phyloP scores from a whole-genome alignment of 2,329 filamentous ascomycete genomes.

The Botrytis fragariae region DNA sequence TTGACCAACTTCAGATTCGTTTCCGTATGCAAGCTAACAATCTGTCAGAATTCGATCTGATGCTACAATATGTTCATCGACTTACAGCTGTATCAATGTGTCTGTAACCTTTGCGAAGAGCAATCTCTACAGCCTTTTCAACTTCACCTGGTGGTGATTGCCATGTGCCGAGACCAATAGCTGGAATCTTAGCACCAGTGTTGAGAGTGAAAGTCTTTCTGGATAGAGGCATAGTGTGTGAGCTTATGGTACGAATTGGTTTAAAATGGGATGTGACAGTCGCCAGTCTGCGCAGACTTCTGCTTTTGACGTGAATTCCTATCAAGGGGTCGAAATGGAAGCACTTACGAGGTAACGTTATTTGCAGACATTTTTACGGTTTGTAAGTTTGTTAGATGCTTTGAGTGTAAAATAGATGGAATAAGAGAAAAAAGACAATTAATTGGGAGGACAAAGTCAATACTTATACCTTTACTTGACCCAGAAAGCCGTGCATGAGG shows the following conservation, averaged over 20 bases:
- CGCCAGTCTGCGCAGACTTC: constrained; percentile 20
- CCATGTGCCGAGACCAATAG: constrained; percentile 76
- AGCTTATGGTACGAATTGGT: constrained; percentile 22
- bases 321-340: not conserved
- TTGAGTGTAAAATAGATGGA: not conserved
- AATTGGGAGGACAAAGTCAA: not conserved
- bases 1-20: constrained; percentile 66
- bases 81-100: constrained; percentile 62
- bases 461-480: constrained; percentile 17
- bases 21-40: constrained; percentile 65
- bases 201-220: constrained; percentile 65
- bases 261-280: constrained; percentile 16
- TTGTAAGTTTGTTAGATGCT: not conserved
- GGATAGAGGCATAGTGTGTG: constrained; percentile 23
- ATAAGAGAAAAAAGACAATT: not conserved
- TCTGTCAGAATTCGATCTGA: constrained; percentile 5
- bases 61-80: constrained; percentile 24
- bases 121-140: constrained; percentile 66
- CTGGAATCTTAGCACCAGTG: constrained; percentile 74
- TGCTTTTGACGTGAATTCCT: constrained; percentile 25
- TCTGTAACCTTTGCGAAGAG: constrained; percentile 66
- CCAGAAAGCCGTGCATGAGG: not conserved
- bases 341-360: constrained; percentile 32
- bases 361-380: constrained; percentile 36
- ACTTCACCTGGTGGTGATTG: constrained; percentile 68